Evolutionary conservation across 495 filamentous ascomycete species (phyloP).

Genomic region (Aspergillus carlsbadensis): DNA sequence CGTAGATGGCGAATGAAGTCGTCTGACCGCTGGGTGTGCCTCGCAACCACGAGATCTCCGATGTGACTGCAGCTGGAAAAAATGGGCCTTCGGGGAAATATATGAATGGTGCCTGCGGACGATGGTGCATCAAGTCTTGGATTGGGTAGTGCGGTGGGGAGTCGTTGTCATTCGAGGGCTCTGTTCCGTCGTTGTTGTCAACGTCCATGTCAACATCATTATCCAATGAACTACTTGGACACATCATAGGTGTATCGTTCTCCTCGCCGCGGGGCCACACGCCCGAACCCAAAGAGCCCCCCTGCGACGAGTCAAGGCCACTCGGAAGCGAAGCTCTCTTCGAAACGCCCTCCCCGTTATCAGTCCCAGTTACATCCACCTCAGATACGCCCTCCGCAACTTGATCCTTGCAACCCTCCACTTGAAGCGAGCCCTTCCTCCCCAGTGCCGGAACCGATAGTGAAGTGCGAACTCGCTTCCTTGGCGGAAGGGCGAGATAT

Average conservation of each 20-base stretch:
- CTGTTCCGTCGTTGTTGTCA: neutral
- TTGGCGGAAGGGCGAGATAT: neutral
- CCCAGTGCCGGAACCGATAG: neutral
- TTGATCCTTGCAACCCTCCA: neutral
- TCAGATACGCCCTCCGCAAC: neutral
- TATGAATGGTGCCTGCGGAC: neutral
- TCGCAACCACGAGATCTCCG: neutral
- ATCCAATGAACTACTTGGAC: no score
- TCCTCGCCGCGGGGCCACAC: no score
- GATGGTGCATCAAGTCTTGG: neutral
- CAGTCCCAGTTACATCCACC: neutral
- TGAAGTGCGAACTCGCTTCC: slow-evolving; percentile 1
- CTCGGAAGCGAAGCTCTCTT: neutral
- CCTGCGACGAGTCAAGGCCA: no score
- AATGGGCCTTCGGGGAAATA: slow-evolving; percentile 1
- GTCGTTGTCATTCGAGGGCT: neutral
- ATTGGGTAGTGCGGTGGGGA: neutral
- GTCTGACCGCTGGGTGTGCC: neutral
- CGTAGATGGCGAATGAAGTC: slow-evolving; percentile 19
- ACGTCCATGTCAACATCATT: neutral
- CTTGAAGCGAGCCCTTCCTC: neutral
- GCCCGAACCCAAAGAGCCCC: no score
- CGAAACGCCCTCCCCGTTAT: no score
- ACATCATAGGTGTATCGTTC: no score
- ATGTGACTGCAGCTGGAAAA: neutral